Evolutionary conservation across 2,329 filamentous ascomycete species (phyloP).

Genomic region (Fusarium nurragi): DNA sequence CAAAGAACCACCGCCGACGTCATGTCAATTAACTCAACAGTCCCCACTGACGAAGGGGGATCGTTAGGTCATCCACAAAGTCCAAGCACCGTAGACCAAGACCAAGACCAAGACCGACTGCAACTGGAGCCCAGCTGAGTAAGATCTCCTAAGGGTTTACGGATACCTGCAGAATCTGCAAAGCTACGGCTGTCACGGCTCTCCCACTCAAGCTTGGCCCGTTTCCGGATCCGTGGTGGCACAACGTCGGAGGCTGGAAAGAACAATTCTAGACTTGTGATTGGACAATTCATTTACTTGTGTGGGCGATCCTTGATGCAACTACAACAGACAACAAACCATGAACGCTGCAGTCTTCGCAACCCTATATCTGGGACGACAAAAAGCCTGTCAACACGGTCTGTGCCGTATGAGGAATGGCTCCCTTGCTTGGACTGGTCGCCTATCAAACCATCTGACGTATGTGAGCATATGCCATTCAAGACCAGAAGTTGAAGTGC

Average conservation of each 20-base stretch:
- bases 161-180: slow-evolving; percentile 11
- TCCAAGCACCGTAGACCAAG: not conserved
- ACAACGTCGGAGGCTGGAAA: slow-evolving; percentile 19
- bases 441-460: slow-evolving; percentile 30
- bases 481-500: slow-evolving; percentile 25
- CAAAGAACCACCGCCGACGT: slow-evolving; percentile 28
- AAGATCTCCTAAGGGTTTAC: not conserved
- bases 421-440: slow-evolving; percentile 21
- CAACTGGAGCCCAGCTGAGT: not conserved
- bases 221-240: slow-evolving; percentile 15
- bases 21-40: slow-evolving; percentile 4
- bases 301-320: not conserved
- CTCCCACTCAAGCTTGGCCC: slow-evolving; percentile 17
- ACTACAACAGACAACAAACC: slow-evolving; percentile 2
- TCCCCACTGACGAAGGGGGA: not conserved
- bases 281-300: slow-evolving; percentile 17
- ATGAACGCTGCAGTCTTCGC: not conserved
- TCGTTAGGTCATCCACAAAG: not conserved
- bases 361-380: slow-evolving; percentile 1
- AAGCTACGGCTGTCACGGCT: slow-evolving; percentile 25
- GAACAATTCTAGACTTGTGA: slow-evolving; percentile 15
- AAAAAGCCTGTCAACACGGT: not conserved
- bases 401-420: slow-evolving; percentile 4
- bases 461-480: slow-evolving; percentile 5
- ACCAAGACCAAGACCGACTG: not conserved